Percentiles rank a stretch among this genome's conserved stretches.
These are phyloP conservation scores for Coprinellus micaceus DNA, from an alignment of 768 basidiomycete species.

Conservation along the genomic window DNA sequence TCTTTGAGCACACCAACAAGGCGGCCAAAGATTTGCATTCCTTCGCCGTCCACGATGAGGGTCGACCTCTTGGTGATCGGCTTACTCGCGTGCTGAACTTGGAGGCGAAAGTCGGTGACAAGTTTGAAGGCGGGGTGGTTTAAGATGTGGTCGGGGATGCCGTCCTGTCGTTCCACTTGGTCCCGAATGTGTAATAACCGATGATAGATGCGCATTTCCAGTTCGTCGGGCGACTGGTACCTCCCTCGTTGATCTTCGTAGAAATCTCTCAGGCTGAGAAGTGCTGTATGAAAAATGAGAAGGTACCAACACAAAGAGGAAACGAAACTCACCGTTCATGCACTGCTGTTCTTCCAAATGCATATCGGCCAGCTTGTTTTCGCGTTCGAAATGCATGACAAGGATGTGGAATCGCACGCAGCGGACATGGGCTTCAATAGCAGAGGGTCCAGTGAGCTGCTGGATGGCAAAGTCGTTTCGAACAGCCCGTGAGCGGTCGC, in stretches of 20 bases:
- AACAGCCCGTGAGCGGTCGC: constrained; percentile 87
- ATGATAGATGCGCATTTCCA: constrained; percentile 96
- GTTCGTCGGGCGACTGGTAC: constrained; percentile 75
- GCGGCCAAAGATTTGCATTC: constrained; percentile 64
- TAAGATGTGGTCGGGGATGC: constrained; percentile 64
- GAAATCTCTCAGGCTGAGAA: constrained; percentile 90
- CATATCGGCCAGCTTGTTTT: constrained; percentile 54
- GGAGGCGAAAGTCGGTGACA: constrained; percentile 74
- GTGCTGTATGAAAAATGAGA: constrained; percentile 44
- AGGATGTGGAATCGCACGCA: constrained; percentile 94
- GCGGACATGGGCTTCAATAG: constrained; percentile 89
- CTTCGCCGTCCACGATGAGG: constrained; percentile 59
- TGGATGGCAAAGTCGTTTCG: constrained; percentile 95
- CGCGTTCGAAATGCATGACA: constrained; percentile 65
- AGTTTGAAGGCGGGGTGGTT: constrained; percentile 75
- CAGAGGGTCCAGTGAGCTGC: constrained; percentile 66
- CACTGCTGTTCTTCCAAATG: constrained; percentile 83
- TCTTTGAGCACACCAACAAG: constrained; percentile 61
- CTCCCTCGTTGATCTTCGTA: constrained; percentile 76
- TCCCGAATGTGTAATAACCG: constrained; percentile 89
- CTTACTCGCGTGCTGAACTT: constrained; percentile 76
- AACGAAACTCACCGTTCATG: constrained; percentile 71
- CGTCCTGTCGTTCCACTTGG: constrained; percentile 70
- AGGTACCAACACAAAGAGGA: constrained; percentile 1
- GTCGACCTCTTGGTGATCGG: constrained; percentile 68